These are phyloP conservation scores for Stylosanthes scabra DNA, from an alignment of 331 rosid species.

Conservation along the genomic window DNA sequence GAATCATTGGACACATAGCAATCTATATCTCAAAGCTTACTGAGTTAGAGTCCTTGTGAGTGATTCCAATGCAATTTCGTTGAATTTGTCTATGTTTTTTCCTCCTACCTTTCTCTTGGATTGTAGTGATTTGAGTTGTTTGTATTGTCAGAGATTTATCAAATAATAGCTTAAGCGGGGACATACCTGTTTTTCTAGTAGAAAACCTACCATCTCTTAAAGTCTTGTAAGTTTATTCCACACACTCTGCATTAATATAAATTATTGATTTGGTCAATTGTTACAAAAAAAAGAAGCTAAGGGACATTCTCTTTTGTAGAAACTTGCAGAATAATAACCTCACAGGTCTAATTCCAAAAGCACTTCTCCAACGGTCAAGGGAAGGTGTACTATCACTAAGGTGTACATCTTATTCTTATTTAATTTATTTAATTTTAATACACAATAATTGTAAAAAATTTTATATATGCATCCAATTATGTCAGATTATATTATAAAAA, in stretches of 20 bases:
- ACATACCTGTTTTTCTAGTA: conserved; percentile 55
- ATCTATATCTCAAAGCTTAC: conserved; percentile 41
- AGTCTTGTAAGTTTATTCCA: conserved; percentile 54
- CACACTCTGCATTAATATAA: neutral
- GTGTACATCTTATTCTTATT: neutral
- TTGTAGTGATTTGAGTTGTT: conserved; percentile 6
- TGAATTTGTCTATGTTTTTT: neutral
- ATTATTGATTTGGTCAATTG: neutral
- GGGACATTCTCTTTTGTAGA: conserved; percentile 42
- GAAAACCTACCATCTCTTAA: conserved; percentile 35
- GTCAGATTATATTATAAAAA: no score
- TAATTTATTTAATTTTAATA: neutral
- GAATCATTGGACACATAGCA: conserved; percentile 50
- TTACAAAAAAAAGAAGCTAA: neutral
- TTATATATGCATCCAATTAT: no score
- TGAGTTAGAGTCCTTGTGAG: conserved; percentile 56
- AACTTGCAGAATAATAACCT: conserved; percentile 60
- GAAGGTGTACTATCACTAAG: conserved; percentile 49
- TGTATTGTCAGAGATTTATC: conserved; percentile 64
- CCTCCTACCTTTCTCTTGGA: neutral
- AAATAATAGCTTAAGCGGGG: conserved; percentile 55
- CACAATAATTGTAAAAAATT: no score
- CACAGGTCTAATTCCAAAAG: conserved; percentile 50
- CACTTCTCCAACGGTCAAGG: conserved; percentile 47
- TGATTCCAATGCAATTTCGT: neutral